Evolutionary conservation across 2,329 filamentous ascomycete species (phyloP), one percentile per base, ranked within the genome.

Genomic region (Aureobasidium leucospermi): DNA sequence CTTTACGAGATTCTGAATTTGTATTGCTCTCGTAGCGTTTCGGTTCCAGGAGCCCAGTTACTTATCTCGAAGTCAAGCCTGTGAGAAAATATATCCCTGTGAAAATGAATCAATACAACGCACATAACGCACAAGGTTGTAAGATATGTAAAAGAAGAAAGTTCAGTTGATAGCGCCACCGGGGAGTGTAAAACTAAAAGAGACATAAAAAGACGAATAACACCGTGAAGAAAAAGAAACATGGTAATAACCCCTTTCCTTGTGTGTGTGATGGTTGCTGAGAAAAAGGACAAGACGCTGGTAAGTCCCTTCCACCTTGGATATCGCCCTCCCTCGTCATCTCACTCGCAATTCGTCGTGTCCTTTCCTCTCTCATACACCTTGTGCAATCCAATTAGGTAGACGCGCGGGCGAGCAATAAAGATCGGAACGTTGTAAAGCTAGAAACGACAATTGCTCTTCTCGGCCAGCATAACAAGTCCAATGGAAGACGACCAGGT

Each of bases 131-230:
- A 36, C 34, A 5, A 36, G 34, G 34, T 36, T 36, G 34, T 36
- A 13, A 36, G 34, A 36, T 5, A 2, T 8, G 34, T 9, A 16
- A 13, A 28, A 52, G 11, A 52, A 52, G 41, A 41, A 23, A 48
- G 32, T 52, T 52, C 51, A 55, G 51, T 55, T 43, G 51, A 55
- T 55, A 55, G 38, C 51, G 51, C 51, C 51, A 32, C 51, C 51
- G 51, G 38, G 39, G 28, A 43, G 39, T 55, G 38, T 42, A 55
- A 55, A 34, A 55, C 38, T 42, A 42, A 32, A 23, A 43, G 29
- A 32, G 43, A 55, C 38, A 41, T 32, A 19, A 42, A 55, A 43
- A 34, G 28, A 55, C 38, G 51, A 43, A 43, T 32, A 43, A 43
- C 51, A 43, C 38, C 51, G 29, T 10, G 9, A 15, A 34, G 39